A percentile compares a stretch with the other conserved stretches of the same genome.
phyloP scores from a whole-genome alignment of 176 grass and related monocot species.

The Aechmea fasciata region DNA sequence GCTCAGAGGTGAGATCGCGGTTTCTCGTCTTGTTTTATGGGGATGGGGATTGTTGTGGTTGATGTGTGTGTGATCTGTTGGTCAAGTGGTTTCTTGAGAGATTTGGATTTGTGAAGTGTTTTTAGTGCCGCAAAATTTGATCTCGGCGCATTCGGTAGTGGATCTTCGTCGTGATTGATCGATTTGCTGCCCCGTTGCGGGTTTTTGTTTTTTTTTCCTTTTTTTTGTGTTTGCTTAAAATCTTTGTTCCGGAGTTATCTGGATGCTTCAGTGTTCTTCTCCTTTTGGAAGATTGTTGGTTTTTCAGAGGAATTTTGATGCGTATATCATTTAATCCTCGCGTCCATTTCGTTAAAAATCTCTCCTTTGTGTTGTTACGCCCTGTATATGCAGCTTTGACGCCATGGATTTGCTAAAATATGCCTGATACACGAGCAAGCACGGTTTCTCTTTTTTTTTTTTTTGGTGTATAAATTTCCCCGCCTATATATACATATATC shows the following conservation, averaged over 20 bases:
- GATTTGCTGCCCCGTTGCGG: neutral
- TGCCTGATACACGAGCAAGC: no score
- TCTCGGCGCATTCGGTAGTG: neutral
- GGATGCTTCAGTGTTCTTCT: neutral
- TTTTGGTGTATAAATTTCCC: no score
- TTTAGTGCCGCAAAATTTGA: neutral
- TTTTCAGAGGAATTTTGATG: neutral
- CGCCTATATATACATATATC: no score
- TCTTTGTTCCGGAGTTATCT: neutral
- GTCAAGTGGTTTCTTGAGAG: neutral
- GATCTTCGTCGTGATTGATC: neutral
- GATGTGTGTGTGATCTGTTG: neutral
- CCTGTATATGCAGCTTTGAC: neutral
- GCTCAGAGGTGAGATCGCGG: slow-evolving; percentile 15
- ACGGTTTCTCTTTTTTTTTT: neutral
- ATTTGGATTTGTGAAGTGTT: neutral
- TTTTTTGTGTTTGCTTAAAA: neutral
- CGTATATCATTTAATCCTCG: neutral
- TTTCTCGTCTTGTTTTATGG: neutral
- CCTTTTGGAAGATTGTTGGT: neutral
- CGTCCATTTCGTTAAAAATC: neutral
- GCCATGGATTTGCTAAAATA: no score
- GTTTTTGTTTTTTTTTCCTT: neutral
- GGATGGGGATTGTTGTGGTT: neutral
- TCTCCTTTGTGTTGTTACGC: neutral